phyloP scores from a whole-genome alignment of 1,284 basidiomycete species.

The Salmacisia buchloeana region DNA sequence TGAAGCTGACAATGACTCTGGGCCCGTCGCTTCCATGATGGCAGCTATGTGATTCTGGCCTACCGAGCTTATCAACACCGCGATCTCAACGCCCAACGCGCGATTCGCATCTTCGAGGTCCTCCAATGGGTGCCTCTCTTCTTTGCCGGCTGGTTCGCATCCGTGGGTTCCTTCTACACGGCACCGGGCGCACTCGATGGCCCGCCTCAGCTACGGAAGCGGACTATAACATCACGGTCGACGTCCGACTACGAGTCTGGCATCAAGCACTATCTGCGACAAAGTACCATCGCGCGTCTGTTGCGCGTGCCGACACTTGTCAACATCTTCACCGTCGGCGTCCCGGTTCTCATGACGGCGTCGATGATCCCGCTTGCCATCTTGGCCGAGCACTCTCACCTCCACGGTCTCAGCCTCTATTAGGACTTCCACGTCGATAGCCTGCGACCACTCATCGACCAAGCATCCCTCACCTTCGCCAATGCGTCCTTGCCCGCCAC shows the following conservation, averaged over 20 bases:
- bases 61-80: not conserved
- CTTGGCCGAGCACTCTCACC: not conserved
- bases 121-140: not conserved
- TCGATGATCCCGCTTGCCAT: not conserved
- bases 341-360: not conserved
- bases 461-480: not conserved
- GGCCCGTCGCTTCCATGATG: not conserved
- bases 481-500: not conserved
- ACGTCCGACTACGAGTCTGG: not conserved
- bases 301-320: not conserved
- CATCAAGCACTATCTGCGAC: not conserved
- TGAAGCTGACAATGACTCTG: not conserved
- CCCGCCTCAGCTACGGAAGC: not conserved
- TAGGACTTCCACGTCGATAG: not conserved
- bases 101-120: not conserved
- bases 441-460: not conserved
- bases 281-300: not conserved
- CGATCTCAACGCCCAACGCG: not conserved
- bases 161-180: not conserved
- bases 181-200: not conserved
- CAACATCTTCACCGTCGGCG: not conserved
- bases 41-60: not conserved
- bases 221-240: too few relatives aligned
- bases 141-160: not conserved
- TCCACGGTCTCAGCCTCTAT: not conserved